These are phyloP conservation scores for Penicillium nordicum DNA, from an alignment of 2,329 filamentous ascomycete genomes.

Conservation along the genomic window DNA sequence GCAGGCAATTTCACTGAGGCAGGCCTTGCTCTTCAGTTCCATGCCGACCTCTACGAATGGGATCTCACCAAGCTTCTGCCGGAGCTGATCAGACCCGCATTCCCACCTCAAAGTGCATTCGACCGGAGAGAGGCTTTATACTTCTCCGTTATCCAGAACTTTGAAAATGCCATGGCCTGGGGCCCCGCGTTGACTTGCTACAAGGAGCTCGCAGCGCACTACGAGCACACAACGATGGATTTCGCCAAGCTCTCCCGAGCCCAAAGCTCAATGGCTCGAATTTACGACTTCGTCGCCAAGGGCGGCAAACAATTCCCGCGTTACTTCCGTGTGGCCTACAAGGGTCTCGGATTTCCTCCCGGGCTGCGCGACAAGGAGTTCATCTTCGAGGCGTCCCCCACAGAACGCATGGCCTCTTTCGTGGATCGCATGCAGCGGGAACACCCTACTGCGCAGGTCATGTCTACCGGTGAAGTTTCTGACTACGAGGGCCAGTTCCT, in stretches of 20 bases:
- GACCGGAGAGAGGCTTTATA: constrained; percentile 90
- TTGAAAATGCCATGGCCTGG: constrained; percentile 93
- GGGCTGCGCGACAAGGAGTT: constrained; percentile 85
- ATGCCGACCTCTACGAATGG: constrained; percentile 92
- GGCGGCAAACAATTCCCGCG: constrained; percentile 74
- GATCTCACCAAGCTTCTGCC: constrained; percentile 66
- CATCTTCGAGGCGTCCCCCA: constrained; percentile 78
- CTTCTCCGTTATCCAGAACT: constrained; percentile 91
- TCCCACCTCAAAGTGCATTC: constrained; percentile 80
- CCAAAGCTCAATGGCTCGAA: constrained; percentile 83
- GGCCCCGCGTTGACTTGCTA: constrained; percentile 83
- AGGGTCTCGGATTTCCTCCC: constrained; percentile 79
- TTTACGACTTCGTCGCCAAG: constrained; percentile 84
- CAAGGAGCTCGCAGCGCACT: constrained; percentile 85
- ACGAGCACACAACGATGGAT: constrained; percentile 84
- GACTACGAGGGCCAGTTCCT: constrained; percentile 90
- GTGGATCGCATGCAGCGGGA: constrained; percentile 89
- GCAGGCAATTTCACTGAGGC: constrained; percentile 81
- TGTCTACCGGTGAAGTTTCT: constrained; percentile 66
- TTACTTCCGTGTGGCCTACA: constrained; percentile 89
- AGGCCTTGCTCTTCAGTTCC: constrained; percentile 80
- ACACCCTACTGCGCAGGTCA: constrained; percentile 78
- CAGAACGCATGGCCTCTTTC: constrained; percentile 75
- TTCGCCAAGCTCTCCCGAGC: constrained; percentile 87
- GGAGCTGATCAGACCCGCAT: constrained; percentile 68